These are phyloP conservation scores for Plasmodium sp. DNA, from an alignment of 169 alveolate species.

Conservation along the genomic window DNA sequence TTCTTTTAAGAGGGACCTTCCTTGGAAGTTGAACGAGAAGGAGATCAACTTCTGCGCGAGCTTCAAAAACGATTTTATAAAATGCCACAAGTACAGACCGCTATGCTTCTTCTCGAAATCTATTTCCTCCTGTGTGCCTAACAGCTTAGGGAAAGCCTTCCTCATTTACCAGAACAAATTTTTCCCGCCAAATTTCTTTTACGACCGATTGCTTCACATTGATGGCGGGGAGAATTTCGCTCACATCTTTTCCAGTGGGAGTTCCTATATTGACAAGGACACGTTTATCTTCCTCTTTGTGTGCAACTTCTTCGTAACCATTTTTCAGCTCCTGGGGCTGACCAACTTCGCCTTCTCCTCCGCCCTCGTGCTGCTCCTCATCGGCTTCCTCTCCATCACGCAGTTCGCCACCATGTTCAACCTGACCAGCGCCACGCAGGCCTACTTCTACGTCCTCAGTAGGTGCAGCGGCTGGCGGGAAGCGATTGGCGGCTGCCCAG, in stretches of 20 bases:
- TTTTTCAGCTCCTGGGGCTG: constrained; percentile 78
- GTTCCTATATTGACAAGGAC: constrained; percentile 50
- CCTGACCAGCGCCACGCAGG: constrained; percentile 28
- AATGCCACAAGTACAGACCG: constrained; percentile 74
- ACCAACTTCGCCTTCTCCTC: constrained; percentile 82
- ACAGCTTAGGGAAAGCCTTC: constrained; percentile 66
- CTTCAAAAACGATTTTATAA: constrained; percentile 1
- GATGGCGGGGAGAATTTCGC: neutral
- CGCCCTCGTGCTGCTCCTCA: constrained; percentile 76
- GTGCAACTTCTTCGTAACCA: constrained; percentile 52
- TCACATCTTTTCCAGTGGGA: constrained; percentile 14
- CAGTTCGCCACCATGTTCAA: constrained; percentile 75
- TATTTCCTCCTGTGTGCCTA: constrained; percentile 59
- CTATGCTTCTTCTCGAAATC: constrained; percentile 74
- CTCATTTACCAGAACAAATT: constrained; percentile 51
- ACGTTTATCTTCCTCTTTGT: constrained; percentile 14
- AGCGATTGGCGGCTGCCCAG: neutral
- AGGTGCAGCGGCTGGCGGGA: neutral
- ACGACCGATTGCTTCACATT: constrained; percentile 2
- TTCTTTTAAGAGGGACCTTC: constrained; percentile 73
- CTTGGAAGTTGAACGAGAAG: constrained; percentile 77
- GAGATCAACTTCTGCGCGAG: constrained; percentile 74
- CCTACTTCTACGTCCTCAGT: constrained; percentile 49
- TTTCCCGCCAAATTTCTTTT: constrained; percentile 20
- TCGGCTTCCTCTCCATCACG: constrained; percentile 77